Conservation (phyloP, 257 asterid species). For the Petunia secreta region DNA sequence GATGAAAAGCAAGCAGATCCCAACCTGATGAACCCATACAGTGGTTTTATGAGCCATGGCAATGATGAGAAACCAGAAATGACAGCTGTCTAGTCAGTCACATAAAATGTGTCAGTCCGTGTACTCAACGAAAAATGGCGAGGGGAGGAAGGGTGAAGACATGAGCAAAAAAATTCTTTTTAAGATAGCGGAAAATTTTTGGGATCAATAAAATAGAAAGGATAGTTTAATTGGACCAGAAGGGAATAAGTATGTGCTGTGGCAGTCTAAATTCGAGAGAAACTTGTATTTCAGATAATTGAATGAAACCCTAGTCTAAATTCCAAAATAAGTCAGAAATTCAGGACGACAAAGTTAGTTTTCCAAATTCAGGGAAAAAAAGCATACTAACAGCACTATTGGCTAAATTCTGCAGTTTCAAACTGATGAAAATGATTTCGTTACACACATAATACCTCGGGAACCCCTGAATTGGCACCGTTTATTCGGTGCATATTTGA, state of each 20-base stretch:
- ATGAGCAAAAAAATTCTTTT: neutral
- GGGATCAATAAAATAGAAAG: neutral
- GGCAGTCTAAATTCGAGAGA: conserved; percentile 14
- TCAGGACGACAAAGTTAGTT: neutral
- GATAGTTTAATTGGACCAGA: neutral
- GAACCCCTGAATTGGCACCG: no score
- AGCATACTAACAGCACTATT: neutral
- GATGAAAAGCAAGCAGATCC: conserved; percentile 24
- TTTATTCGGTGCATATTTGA: no score
- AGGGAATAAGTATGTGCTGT: neutral
- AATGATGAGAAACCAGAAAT: conserved; percentile 84
- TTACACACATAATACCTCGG: neutral
- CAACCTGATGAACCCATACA: conserved; percentile 96
- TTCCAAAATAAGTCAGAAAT: neutral
- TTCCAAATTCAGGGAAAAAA: neutral
- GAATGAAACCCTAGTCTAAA: neutral
- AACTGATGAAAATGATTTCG: neutral
- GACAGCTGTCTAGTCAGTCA: conserved; percentile 89
- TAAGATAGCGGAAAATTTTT: neutral
- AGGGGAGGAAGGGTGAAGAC: conserved; percentile 2
- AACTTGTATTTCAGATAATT: neutral
- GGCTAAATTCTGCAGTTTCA: neutral
- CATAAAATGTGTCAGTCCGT: conserved; percentile 47
- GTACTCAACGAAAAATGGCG: conserved; percentile 14
- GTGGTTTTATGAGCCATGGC: conserved; percentile 97